Conservation (phyloP, 352 stramenopile genomes). For the Phytopythium mirpurense region DNA sequence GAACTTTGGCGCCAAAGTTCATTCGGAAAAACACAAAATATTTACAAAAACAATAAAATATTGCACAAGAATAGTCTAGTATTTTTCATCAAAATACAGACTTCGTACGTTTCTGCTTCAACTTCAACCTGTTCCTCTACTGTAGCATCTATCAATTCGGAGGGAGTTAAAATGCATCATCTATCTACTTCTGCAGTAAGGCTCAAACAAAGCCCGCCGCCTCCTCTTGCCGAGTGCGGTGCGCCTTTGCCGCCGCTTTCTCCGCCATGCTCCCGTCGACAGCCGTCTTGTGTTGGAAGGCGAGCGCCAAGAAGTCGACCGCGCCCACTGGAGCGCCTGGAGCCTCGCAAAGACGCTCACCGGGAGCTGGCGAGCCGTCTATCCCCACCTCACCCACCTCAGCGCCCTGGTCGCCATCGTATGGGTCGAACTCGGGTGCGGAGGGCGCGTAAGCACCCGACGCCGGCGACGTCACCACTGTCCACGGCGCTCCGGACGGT, state of each 20-base stretch:
- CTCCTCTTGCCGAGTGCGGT: constrained; percentile 22
- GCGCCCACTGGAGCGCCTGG: background rate
- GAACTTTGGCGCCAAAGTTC: too few relatives aligned
- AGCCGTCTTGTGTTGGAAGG: constrained; percentile 29
- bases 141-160: too few relatives aligned
- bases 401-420: background rate
- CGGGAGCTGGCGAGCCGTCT: too few relatives aligned
- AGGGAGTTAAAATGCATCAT: too few relatives aligned
- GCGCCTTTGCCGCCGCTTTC: constrained; percentile 8
- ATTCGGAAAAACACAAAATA: too few relatives aligned
- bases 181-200: background rate
- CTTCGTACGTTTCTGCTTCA: background rate
- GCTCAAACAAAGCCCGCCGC: constrained; percentile 1
- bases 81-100: too few relatives aligned
- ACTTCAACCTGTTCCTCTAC: too few relatives aligned
- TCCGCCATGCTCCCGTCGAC: background rate
- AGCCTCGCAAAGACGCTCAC: too few relatives aligned
- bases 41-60: too few relatives aligned
- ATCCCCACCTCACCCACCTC: background rate
- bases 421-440: constrained; percentile 21
- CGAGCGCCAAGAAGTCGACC: constrained; percentile 42
- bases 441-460: constrained; percentile 18
- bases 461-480: background rate
- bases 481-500: background rate
- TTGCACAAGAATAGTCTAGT: too few relatives aligned